Conservation (phyloP, 108 stramenopile genomes). For the Nitzschia sp. region DNA sequence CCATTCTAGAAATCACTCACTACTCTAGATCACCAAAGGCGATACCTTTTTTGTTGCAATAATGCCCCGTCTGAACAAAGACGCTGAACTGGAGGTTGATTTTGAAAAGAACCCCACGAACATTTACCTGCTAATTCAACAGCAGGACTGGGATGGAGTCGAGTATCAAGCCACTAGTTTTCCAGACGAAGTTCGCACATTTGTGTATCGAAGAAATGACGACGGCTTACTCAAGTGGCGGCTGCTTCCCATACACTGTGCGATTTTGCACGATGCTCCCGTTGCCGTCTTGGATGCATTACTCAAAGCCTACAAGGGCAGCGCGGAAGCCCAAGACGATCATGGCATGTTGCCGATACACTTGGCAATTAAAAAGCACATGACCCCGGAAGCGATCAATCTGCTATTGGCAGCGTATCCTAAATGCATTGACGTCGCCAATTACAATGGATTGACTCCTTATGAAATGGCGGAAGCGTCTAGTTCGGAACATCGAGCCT, state of each 20-base stretch:
- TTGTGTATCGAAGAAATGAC: conserved; percentile 65
- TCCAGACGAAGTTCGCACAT: conserved; percentile 44
- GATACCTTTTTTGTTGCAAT: too few relatives aligned
- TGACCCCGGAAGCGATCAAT: conserved; percentile 47
- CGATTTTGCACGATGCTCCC: conserved; percentile 76
- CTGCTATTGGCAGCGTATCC: conserved; percentile 71
- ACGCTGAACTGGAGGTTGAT: conserved; percentile 51
- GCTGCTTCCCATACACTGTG: conserved; percentile 78
- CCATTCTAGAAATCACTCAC: too few relatives aligned
- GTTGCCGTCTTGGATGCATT: conserved; percentile 45
- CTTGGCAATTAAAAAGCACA: conserved; percentile 68
- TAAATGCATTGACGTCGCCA: conserved; percentile 3
- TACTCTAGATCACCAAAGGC: too few relatives aligned
- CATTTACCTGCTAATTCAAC: conserved; percentile 65
- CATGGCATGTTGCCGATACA: conserved; percentile 83
- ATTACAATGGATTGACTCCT: conserved; percentile 13
- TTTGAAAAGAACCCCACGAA: conserved; percentile 70
- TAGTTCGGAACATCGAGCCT: conserved; percentile 5
- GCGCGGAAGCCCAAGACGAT: conserved; percentile 72
- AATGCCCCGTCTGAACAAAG: background rate
- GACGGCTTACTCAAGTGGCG: conserved; percentile 84
- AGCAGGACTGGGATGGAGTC: conserved; percentile 65
- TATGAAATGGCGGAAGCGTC: conserved; percentile 18
- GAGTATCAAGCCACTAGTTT: background rate
- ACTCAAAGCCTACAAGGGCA: conserved; percentile 49